A percentile compares a stretch with the other conserved stretches of the same genome.
Evolutionary conservation across 2,329 filamentous ascomycete species (phyloP).

Genomic region (Aspergillus pseudotamarii): DNA sequence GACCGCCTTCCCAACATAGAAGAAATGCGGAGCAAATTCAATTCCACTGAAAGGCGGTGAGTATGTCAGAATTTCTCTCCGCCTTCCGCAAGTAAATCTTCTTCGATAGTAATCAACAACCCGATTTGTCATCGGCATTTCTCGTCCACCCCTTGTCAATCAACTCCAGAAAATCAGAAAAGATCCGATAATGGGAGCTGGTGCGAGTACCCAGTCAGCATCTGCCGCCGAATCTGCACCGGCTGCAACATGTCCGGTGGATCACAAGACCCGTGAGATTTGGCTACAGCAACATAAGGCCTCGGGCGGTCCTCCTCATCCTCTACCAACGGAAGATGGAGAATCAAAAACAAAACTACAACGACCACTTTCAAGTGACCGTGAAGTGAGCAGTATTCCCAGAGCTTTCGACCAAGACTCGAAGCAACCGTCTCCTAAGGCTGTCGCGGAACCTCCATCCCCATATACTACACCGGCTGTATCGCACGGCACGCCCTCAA

Average conservation of each 20-base stretch:
- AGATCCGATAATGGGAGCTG: constrained; percentile 37
- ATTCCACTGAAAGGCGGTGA: constrained; percentile 11
- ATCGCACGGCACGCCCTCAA: constrained; percentile 57
- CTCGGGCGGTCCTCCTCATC: constrained; percentile 41
- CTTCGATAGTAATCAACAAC: constrained; percentile 16
- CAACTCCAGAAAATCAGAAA: not conserved
- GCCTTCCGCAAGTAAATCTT: constrained; percentile 17
- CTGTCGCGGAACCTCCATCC: constrained; percentile 30
- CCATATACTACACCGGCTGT: constrained; percentile 34
- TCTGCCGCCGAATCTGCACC: constrained; percentile 27
- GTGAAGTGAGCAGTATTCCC: constrained; percentile 79
- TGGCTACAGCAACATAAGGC: constrained; percentile 68
- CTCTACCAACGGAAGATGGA: constrained; percentile 29
- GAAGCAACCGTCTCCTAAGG: constrained; percentile 23
- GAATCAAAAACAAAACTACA: constrained; percentile 32
- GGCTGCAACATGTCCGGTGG: constrained; percentile 73
- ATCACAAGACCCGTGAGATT: constrained; percentile 82
- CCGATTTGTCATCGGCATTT: not conserved
- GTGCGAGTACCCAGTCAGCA: constrained; percentile 37
- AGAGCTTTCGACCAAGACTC: constrained; percentile 51
- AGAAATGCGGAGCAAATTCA: not conserved
- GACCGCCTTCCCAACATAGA: not conserved
- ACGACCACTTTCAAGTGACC: constrained; percentile 63
- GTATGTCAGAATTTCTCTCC: constrained; percentile 24
- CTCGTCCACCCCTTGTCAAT: not conserved